Evolutionary conservation across 2,329 filamentous ascomycete genomes (phyloP).

Genomic region (Diaporthe citriasiana): DNA sequence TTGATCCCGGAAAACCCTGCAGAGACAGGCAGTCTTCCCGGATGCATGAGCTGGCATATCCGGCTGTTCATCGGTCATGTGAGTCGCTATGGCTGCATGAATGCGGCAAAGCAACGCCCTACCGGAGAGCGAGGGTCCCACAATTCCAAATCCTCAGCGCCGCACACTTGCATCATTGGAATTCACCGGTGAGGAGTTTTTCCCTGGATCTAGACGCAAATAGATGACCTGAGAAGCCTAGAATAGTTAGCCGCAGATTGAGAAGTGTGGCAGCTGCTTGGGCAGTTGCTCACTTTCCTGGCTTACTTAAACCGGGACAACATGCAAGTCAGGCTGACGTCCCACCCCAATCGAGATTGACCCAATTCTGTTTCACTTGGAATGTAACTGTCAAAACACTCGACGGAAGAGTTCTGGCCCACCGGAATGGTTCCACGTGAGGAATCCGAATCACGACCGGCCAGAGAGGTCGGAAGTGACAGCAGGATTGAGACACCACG

Average conservation of each 20-base stretch:
- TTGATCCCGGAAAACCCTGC: not conserved
- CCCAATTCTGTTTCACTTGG: not conserved
- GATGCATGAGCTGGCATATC: conserved; percentile 9
- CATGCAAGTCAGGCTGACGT: not conserved
- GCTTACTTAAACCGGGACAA: not conserved
- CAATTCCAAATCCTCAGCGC: conserved; percentile 27
- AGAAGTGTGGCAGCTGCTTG: not conserved
- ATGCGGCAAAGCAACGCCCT: conserved; percentile 26
- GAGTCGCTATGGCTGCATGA: conserved; percentile 29
- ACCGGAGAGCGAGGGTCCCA: conserved; percentile 12
- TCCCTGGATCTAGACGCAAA: conserved; percentile 6
- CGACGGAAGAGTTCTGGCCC: not conserved
- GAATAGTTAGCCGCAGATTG: not conserved
- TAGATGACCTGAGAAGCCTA: conserved; percentile 6
- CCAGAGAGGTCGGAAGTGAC: not conserved
- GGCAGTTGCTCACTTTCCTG: not conserved
- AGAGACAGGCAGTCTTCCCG: not conserved
- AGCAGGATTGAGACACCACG: not conserved
- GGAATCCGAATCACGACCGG: not conserved
- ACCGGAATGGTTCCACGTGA: not conserved
- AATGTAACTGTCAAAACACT: not conserved
- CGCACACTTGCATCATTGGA: conserved; percentile 22
- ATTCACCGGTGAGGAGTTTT: conserved; percentile 22
- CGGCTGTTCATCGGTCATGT: conserved; percentile 28
- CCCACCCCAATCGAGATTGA: not conserved